Percentiles rank a stretch among this genome's conserved stretches.
phyloP scores from a whole-genome alignment of 2,329 filamentous ascomycete species.

The Cordyceps cateniannulata region DNA sequence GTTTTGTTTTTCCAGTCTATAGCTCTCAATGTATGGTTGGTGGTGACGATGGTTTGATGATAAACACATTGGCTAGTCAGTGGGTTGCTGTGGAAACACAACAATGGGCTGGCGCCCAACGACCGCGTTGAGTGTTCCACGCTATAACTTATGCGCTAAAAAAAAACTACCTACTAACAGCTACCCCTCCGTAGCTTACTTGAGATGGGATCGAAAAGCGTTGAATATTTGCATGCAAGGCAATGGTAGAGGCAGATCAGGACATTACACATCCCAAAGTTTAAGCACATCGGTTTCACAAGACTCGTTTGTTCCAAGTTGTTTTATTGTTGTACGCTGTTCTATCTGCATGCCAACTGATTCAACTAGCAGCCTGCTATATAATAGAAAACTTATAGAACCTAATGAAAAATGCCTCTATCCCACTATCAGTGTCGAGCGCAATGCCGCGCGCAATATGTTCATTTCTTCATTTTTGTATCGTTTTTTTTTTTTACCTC shows the following conservation, averaged over 20 bases:
- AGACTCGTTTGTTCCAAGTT: too few species aligned
- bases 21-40: neutral
- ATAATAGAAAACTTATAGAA: neutral
- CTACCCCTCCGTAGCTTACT: too few species aligned
- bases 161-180: too few species aligned
- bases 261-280: too few species aligned
- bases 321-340: neutral
- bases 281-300: too few species aligned
- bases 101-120: neutral
- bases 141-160: too few species aligned
- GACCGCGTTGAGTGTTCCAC: slow-evolving; percentile 4
- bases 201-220: too few species aligned
- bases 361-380: neutral
- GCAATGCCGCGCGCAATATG: neutral
- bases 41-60: neutral
- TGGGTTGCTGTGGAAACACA: slow-evolving; percentile 11
- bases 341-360: neutral
- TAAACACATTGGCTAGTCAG: neutral
- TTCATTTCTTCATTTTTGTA: neutral
- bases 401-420: slow-evolving; percentile 2
- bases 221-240: too few species aligned
- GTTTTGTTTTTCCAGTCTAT: neutral
- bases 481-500: neutral
- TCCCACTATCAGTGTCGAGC: neutral
- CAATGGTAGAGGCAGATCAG: too few species aligned